Percentiles rank a stretch among this genome's conserved stretches.
These are phyloP conservation scores for Termitomyces sp. DNA, from an alignment of 768 basidiomycete species.

Conservation along the genomic window DNA sequence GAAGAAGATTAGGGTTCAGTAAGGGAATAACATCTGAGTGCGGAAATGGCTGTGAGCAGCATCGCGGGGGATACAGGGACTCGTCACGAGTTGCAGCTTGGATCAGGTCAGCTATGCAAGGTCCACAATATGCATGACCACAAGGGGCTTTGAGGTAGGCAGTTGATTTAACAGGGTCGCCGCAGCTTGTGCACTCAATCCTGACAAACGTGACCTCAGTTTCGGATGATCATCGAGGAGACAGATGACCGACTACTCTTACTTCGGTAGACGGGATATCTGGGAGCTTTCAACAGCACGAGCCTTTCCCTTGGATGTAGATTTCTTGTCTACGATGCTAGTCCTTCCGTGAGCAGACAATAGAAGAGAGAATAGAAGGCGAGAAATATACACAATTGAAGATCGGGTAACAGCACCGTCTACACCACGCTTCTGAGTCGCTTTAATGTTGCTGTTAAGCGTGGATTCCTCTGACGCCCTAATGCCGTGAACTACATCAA, in stretches of 20 bases:
- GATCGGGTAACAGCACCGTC: not conserved
- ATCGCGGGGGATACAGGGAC: conserved; percentile 38
- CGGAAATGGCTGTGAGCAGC: conserved; percentile 32
- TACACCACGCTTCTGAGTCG: not conserved
- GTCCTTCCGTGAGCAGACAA: not conserved
- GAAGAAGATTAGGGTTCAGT: conserved; percentile 2
- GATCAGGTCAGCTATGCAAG: conserved; percentile 32
- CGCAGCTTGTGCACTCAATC: conserved; percentile 18
- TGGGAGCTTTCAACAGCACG: not conserved
- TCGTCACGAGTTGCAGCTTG: conserved; percentile 38
- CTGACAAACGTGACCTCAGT: conserved; percentile 1
- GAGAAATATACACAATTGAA: not conserved
- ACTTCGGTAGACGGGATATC: not conserved
- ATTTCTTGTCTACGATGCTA: not conserved
- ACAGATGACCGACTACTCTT: not conserved
- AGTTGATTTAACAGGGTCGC: conserved; percentile 8
- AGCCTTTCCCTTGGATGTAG: not conserved
- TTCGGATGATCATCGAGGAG: not conserved
- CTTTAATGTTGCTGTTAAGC: not conserved
- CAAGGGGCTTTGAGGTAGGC: conserved; percentile 31
- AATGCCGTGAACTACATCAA: not conserved
- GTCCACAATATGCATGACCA: conserved; percentile 34
- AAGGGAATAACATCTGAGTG: conserved; percentile 17
- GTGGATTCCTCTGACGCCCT: not conserved
- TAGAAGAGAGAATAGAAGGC: not conserved